Conservation (phyloP, 371 early-diverging fungal species). For the Chytridium lagenaria region DNA sequence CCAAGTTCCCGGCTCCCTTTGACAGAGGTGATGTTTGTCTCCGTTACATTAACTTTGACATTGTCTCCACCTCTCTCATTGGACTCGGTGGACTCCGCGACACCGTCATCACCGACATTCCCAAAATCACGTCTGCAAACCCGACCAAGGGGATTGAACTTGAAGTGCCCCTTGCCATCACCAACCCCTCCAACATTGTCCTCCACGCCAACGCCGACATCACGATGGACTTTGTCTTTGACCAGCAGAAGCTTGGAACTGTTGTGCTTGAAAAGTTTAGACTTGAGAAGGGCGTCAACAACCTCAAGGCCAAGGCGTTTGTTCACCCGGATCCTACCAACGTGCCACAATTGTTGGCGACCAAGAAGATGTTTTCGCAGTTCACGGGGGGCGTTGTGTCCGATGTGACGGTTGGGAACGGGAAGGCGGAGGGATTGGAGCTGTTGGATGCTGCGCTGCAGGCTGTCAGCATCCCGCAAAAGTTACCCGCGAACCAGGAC, state of each 20-base stretch:
- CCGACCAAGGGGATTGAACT: slow-evolving; percentile 18
- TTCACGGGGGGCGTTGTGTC: slow-evolving; percentile 6
- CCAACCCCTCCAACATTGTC: slow-evolving; percentile 21
- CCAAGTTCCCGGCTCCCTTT: neutral
- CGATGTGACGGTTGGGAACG: neutral
- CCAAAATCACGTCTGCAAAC: neutral
- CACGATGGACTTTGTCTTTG: neutral
- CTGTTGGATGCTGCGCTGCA: slow-evolving; percentile 14
- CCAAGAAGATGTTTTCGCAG: slow-evolving; percentile 3
- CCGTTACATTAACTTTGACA: slow-evolving; percentile 4
- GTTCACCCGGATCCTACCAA: neutral
- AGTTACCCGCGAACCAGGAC: slow-evolving; percentile 9
- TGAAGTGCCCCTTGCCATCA: slow-evolving; percentile 12
- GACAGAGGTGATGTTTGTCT: slow-evolving; percentile 1
- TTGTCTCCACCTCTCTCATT: slow-evolving; percentile 1
- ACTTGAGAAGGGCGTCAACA: slow-evolving; percentile 21
- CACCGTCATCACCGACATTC: neutral
- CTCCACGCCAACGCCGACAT: slow-evolving; percentile 10
- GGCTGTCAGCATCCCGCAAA: slow-evolving; percentile 1
- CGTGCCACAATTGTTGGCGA: neutral
- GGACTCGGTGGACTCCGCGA: neutral
- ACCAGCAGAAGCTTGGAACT: slow-evolving; percentile 3
- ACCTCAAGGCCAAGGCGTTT: neutral
- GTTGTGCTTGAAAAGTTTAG: slow-evolving; percentile 19
- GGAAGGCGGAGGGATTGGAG: neutral